These are phyloP conservation scores for Opeltia flavorubescens DNA, from an alignment of 495 filamentous ascomycete species.

Conservation along the genomic window DNA sequence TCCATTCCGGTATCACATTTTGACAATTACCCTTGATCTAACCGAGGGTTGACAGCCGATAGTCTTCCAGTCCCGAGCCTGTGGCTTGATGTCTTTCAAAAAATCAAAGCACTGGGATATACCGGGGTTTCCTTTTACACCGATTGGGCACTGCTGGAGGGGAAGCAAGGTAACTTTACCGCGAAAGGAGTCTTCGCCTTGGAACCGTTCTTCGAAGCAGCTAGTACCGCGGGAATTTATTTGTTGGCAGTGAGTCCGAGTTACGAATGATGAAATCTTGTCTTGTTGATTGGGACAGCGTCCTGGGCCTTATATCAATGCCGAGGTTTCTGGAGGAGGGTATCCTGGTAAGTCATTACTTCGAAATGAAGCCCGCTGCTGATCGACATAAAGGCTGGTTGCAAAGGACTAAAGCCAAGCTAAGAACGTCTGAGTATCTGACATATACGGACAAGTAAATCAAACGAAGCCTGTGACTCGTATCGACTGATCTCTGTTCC, in stretches of 20 bases:
- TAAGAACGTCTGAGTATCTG: constrained; percentile 49
- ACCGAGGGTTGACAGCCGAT: not conserved
- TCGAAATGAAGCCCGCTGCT: not conserved
- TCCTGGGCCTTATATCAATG: constrained; percentile 59
- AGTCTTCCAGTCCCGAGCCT: constrained; percentile 59
- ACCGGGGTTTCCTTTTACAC: constrained; percentile 64
- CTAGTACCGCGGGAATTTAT: constrained; percentile 54
- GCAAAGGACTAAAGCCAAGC: constrained; percentile 45
- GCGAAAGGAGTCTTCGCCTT: constrained; percentile 57
- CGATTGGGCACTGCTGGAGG: constrained; percentile 71
- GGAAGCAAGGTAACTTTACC: constrained; percentile 50
- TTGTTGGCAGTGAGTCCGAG: constrained; percentile 37
- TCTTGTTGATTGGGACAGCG: constrained; percentile 9
- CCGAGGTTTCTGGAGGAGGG: constrained; percentile 47
- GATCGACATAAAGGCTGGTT: constrained; percentile 30
- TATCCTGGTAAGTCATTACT: constrained; percentile 29
- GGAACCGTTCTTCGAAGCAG: constrained; percentile 59
- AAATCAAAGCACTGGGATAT: constrained; percentile 64
- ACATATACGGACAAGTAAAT: constrained; percentile 50
- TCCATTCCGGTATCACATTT: constrained; percentile 37
- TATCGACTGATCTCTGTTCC: not conserved
- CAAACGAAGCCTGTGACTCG: not conserved
- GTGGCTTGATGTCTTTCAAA: constrained; percentile 65
- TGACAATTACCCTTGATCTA: not conserved
- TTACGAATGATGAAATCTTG: not conserved